These are phyloP conservation scores for Fusarium sp. DNA, from an alignment of 2,329 filamentous ascomycete genomes.

Conservation along the genomic window DNA sequence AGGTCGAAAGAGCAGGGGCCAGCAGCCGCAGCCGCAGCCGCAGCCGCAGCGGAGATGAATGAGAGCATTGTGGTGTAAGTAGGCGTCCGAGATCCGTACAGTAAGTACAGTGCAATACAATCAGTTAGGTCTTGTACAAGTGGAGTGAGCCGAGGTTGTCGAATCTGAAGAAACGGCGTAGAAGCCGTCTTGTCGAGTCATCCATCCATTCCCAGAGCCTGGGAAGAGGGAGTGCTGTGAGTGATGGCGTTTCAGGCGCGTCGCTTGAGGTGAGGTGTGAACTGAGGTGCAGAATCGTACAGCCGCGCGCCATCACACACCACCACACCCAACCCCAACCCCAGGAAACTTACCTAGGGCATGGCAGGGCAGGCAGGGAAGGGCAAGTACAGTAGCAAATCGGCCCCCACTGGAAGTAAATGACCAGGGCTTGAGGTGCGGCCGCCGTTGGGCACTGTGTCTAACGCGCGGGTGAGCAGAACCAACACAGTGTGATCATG, in stretches of 20 bases:
- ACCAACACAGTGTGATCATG: conserved; percentile 28
- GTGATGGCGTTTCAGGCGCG: conserved; percentile 38
- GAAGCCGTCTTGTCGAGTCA: conserved; percentile 25
- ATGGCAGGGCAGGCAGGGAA: neutral
- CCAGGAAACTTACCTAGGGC: conserved; percentile 18
- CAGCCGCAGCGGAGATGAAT: conserved; percentile 25
- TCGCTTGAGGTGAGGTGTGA: conserved; percentile 29
- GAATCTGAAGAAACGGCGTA: conserved; percentile 16
- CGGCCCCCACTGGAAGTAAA: conserved; percentile 36
- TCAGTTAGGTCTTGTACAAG: conserved; percentile 16
- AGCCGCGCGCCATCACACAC: conserved; percentile 41
- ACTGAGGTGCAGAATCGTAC: conserved; percentile 37
- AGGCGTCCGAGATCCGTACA: neutral
- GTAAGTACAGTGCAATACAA: neutral
- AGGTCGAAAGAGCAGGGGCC: neutral
- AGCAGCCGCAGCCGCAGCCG: conserved; percentile 9
- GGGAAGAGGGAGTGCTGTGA: conserved; percentile 20
- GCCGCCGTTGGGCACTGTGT: conserved; percentile 34
- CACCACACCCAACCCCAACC: conserved; percentile 15
- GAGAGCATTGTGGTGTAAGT: neutral
- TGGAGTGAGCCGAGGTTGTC: conserved; percentile 29
- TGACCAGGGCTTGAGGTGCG: conserved; percentile 14
- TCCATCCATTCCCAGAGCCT: conserved; percentile 11
- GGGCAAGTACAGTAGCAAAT: neutral
- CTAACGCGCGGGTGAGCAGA: neutral